Evolutionary conservation across 2,329 filamentous ascomycete genomes (phyloP), one percentile per base, ranked within the genome.

Genomic region (Triangularia setosa): DNA sequence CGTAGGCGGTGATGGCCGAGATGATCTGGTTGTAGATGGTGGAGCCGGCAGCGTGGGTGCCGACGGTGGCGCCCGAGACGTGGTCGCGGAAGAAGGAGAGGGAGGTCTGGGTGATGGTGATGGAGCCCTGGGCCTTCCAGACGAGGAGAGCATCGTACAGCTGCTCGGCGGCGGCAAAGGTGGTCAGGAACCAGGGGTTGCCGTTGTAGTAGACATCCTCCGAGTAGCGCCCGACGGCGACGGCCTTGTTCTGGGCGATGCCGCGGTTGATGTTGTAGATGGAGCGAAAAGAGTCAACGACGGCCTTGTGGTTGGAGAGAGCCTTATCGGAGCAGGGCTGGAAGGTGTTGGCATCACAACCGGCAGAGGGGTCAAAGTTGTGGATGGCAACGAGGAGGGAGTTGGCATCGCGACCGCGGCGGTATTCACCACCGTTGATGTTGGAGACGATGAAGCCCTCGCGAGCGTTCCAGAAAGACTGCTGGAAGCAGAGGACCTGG

Each of bases 101-200:
- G 0, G 90, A 92, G 1, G 81, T 82, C 0, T 80, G 77, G 4
- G 86, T 89, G 56, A 94, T 83, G 0, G 82, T 83, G 70, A 96
- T 82, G 5, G 81, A 87, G 1, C 86, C 87, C 25, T 81, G 75
- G 35, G 79, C 76, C 67, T 88, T 81, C 90, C 90, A 94, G 58
- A 89, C 86, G 68, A 89, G 88, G 1, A 93, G 72, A 0, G 91
- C 89, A 70, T 90, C 88, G 74, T 93, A 94, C 2, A 96, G 83
- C 73, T 91, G 88, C 76, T 95, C 91, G 2, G 91, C 92, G 0
- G 90, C 90, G 1, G 90, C 90, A 28, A 92, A 81, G 0, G 90
- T 94, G 70, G 84, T 84, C 12, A 94, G 81, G 71, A 92, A 91
- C 91, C 91, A 95, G 1, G 91, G 91, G 74, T 95, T 93, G 1